phyloP scores from a whole-genome alignment of 2,329 filamentous ascomycete genomes.

The Phialocephala sp. region DNA sequence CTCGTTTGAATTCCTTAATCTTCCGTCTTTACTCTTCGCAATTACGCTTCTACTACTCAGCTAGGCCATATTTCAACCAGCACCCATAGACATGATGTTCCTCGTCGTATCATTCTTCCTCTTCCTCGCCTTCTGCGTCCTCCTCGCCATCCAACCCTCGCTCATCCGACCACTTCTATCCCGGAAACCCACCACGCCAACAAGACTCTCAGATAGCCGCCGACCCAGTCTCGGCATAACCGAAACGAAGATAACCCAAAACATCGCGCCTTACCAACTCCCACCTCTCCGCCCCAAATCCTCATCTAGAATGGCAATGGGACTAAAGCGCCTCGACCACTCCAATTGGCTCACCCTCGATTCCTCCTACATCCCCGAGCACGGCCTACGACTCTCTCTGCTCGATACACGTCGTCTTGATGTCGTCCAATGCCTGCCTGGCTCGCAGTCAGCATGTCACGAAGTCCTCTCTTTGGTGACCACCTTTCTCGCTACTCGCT shows the following conservation, averaged over 20 bases:
- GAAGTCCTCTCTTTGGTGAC: constrained; percentile 54
- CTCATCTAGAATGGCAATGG: constrained; percentile 50
- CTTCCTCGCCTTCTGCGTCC: constrained; percentile 14
- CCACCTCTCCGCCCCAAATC: constrained; percentile 32
- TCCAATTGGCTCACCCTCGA: constrained; percentile 56
- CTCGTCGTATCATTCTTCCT: constrained; percentile 12
- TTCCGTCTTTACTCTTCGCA: constrained; percentile 1
- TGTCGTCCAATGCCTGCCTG: constrained; percentile 52
- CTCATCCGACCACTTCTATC: constrained; percentile 1
- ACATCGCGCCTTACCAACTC: constrained; percentile 33
- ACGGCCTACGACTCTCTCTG: constrained; percentile 48
- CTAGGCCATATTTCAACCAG: neutral
- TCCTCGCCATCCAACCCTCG: constrained; percentile 15
- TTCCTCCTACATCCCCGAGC: constrained; percentile 51
- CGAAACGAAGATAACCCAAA: constrained; percentile 25
- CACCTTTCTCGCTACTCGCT: constrained; percentile 50
- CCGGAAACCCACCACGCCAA: constrained; percentile 3
- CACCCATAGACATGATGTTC: constrained; percentile 7
- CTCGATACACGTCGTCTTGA: constrained; percentile 46
- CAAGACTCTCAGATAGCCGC: neutral
- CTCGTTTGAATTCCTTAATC: constrained; percentile 6
- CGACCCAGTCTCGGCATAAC: constrained; percentile 5
- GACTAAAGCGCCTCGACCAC: constrained; percentile 51
- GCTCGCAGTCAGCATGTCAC: constrained; percentile 51
- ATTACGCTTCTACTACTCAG: constrained; percentile 3